Conservation (phyloP, 140 eudicot genomes). For the Flaveria floridana region DNA sequence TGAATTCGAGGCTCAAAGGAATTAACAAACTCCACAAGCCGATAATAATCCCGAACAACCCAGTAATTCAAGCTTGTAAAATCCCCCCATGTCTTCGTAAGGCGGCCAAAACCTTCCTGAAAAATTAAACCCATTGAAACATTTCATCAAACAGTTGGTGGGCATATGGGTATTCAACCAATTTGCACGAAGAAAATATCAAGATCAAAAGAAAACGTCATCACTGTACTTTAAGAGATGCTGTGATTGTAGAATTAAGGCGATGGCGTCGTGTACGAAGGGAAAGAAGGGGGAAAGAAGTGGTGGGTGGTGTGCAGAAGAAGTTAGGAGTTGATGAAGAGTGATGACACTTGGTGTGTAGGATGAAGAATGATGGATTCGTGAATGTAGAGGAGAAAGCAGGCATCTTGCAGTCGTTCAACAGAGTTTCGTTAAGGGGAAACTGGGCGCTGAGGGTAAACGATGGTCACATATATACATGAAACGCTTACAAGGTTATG, state of each 20-base stretch:
- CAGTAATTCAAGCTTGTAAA: conserved; percentile 74
- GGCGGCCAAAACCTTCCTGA: conserved; percentile 58
- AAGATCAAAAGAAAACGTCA: neutral
- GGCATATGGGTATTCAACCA: conserved; percentile 27
- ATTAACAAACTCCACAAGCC: conserved; percentile 79
- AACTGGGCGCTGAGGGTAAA: conserved; percentile 10
- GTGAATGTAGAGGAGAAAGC: conserved; percentile 32
- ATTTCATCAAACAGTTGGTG: conserved; percentile 49
- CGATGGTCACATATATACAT: neutral
- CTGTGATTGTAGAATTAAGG: conserved; percentile 26
- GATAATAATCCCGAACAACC: conserved; percentile 89
- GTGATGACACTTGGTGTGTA: conserved; percentile 24
- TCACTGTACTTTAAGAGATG: conserved; percentile 46
- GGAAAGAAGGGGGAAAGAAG: conserved; percentile 30
- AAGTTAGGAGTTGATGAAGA: conserved; percentile 23
- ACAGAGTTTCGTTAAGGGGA: conserved; percentile 3
- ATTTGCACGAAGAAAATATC: neutral
- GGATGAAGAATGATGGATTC: conserved; percentile 20
- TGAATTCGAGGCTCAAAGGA: conserved; percentile 61
- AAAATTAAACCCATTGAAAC: conserved; percentile 20
- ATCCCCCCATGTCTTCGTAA: conserved; percentile 58
- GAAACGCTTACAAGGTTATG: too few species aligned
- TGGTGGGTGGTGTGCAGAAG: conserved; percentile 29
- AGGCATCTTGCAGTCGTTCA: conserved; percentile 34
- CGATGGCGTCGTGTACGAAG: conserved; percentile 37